Conservation (phyloP, 805 yeast species). For the Candida vaughaniae region DNA sequence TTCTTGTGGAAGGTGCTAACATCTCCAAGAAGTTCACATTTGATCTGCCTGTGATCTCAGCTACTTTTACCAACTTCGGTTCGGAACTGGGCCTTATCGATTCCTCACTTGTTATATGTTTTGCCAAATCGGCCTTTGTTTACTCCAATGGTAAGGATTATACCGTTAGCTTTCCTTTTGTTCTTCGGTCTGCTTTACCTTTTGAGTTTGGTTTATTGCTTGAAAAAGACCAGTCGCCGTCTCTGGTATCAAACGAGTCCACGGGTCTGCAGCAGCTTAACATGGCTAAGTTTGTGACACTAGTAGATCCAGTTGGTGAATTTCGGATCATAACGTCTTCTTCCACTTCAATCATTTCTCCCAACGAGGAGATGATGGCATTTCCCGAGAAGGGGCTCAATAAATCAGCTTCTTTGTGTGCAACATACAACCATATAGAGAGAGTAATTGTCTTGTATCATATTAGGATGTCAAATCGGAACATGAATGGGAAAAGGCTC, state of each 20-base stretch:
- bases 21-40: constrained; percentile 49
- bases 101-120: constrained; percentile 53
- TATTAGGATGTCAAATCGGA: constrained; percentile 38
- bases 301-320: constrained; percentile 74
- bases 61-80: constrained; percentile 60
- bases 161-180: constrained; percentile 68
- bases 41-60: constrained; percentile 52
- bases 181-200: constrained; percentile 57
- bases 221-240: constrained; percentile 43
- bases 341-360: constrained; percentile 62
- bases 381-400: constrained; percentile 48
- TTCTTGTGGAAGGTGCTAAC: constrained; percentile 48
- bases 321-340: constrained; percentile 71
- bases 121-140: constrained; percentile 59
- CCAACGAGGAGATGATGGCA: constrained; percentile 53
- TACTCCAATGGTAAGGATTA: constrained; percentile 64
- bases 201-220: constrained; percentile 68
- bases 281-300: constrained; percentile 53
- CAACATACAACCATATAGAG: constrained; percentile 52
- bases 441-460: constrained; percentile 53
- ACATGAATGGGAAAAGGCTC: constrained; percentile 13
- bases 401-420: constrained; percentile 44
- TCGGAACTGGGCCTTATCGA: neutral
- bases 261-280: constrained; percentile 24
- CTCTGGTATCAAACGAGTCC: constrained; percentile 4